These are phyloP conservation scores for Candida schatavii DNA, from an alignment of 805 yeast species.

Conservation along the genomic window DNA sequence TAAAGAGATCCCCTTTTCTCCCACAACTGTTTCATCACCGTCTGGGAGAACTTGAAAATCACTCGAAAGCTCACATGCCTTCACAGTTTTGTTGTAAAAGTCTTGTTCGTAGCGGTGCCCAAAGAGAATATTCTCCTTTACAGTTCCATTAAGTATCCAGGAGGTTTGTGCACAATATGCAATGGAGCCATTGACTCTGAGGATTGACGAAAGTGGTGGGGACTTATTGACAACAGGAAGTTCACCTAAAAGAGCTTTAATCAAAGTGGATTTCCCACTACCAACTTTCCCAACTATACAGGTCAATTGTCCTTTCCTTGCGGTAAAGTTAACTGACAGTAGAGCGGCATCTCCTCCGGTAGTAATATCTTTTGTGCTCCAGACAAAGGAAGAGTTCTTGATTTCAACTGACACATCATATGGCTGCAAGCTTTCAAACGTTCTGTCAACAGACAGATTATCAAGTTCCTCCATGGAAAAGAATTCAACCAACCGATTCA, in stretches of 20 bases:
- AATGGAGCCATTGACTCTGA: constrained; percentile 26
- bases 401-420: constrained; percentile 25
- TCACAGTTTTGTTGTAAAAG: constrained; percentile 29
- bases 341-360: constrained; percentile 22
- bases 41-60: constrained; percentile 37
- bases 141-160: constrained; percentile 40
- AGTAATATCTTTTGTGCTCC: constrained; percentile 25
- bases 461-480: constrained; percentile 34
- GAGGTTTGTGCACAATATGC: constrained; percentile 41
- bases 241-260: constrained; percentile 35
- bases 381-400: constrained; percentile 31
- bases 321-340: constrained; percentile 26
- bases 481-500: constrained; percentile 30
- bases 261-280: constrained; percentile 37
- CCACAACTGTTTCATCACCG: constrained; percentile 39
- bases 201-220: constrained; percentile 4
- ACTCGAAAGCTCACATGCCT: constrained; percentile 34
- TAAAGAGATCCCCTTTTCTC: constrained; percentile 41
- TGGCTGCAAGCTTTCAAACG: constrained; percentile 13
- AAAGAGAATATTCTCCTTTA: constrained; percentile 37
- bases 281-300: constrained; percentile 43
- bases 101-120: constrained; percentile 30
- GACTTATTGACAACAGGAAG: constrained; percentile 21
- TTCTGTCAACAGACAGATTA: constrained; percentile 20
- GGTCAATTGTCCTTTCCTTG: constrained; percentile 33